Evolutionary conservation across 2,329 filamentous ascomycete genomes (phyloP).

Genomic region (Aspergillus sp.): DNA sequence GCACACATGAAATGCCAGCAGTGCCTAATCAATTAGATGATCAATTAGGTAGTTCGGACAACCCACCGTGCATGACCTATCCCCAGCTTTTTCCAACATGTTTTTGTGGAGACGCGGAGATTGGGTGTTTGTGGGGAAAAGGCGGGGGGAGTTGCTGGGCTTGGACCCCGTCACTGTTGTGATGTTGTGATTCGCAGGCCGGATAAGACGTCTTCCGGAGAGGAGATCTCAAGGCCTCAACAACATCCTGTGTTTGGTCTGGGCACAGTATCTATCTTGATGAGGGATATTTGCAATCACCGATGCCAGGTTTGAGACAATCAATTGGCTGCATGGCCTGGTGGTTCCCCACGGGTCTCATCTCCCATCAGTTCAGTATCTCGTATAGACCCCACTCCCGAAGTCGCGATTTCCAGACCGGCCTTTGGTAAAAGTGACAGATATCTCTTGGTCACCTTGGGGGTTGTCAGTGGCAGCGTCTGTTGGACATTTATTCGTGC

Average conservation of each 20-base stretch:
- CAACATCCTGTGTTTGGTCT: background rate
- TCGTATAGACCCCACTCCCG: too few relatives aligned
- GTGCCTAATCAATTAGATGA: background rate
- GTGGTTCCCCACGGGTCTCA: too few relatives aligned
- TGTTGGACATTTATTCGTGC: too few relatives aligned
- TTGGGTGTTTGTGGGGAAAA: background rate
- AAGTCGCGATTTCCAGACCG: too few relatives aligned
- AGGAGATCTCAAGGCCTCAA: background rate
- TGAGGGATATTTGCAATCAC: too few relatives aligned
- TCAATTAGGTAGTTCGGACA: background rate
- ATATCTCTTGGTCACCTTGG: too few relatives aligned
- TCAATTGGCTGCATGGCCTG: too few relatives aligned
- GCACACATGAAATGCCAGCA: background rate
- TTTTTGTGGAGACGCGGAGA: background rate
- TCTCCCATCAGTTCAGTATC: too few relatives aligned
- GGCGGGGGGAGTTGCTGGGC: background rate
- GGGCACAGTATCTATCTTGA: background rate
- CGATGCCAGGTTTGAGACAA: too few relatives aligned
- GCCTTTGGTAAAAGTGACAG: too few relatives aligned
- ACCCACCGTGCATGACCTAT: background rate
- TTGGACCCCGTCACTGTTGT: background rate
- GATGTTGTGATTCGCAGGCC: background rate
- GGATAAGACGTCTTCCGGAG: background rate
- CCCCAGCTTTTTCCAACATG: background rate
- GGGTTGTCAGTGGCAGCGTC: too few relatives aligned